Conservation (phyloP, 1,284 basidiomycete species). For the Ustilago crameri region DNA sequence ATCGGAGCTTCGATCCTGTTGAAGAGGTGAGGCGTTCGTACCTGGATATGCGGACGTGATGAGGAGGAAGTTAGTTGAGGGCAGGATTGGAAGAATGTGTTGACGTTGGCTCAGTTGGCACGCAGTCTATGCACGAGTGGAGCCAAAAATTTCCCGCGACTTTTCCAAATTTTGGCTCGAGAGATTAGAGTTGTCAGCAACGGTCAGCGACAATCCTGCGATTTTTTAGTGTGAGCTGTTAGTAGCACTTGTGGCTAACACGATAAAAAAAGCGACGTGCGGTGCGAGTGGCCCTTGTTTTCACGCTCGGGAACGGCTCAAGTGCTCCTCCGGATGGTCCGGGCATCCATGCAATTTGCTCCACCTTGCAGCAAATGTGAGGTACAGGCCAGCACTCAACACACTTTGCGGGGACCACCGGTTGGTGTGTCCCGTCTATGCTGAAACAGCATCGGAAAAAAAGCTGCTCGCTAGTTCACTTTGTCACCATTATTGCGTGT, state of each 20-base stretch:
- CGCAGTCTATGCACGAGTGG: not conserved
- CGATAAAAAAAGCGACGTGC: no score
- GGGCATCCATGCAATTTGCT: conserved; percentile 18
- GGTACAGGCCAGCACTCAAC: not conserved
- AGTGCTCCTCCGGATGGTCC: conserved; percentile 27
- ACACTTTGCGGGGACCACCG: not conserved
- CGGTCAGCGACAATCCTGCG: conserved; percentile 11
- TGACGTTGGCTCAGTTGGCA: conserved; percentile 10
- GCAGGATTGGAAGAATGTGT: not conserved
- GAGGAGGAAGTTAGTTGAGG: no score
- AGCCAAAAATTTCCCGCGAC: conserved; percentile 19
- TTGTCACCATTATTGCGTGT: not conserved
- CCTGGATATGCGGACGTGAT: no score
- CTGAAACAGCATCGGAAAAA: conserved; percentile 11
- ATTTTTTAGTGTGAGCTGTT: no score
- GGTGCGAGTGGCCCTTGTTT: no score
- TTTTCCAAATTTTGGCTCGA: conserved; percentile 27
- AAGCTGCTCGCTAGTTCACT: not conserved
- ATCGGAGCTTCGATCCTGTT: no score
- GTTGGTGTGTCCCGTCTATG: no score
- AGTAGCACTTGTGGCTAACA: no score
- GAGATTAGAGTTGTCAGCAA: conserved; percentile 22
- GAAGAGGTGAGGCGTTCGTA: no score
- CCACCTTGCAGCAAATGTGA: conserved; percentile 2
- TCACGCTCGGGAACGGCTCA: conserved; percentile 29